Percentiles rank a stretch among this genome's conserved stretches.
Conservation (phyloP, 2,329 filamentous ascomycete genomes). For the Ilyonectria destructans region DNA sequence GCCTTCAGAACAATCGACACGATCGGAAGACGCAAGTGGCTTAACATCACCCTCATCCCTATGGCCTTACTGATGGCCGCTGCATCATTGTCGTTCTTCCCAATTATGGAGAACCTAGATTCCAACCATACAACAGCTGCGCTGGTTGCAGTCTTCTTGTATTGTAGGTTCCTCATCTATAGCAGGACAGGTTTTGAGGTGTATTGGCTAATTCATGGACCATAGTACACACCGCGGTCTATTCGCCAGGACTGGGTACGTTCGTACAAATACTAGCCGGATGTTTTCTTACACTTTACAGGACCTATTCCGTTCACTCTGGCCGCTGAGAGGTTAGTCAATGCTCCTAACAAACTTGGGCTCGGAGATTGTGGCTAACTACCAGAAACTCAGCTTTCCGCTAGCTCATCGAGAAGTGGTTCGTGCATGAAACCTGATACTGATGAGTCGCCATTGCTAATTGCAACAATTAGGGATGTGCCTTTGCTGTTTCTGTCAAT, state of each 20-base stretch:
- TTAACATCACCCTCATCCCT: slow-evolving; percentile 59
- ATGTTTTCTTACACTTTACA: not conserved
- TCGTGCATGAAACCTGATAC: not conserved
- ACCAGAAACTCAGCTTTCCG: slow-evolving; percentile 55
- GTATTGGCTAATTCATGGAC: no score
- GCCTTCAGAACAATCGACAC: slow-evolving; percentile 50
- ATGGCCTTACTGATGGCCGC: slow-evolving; percentile 48
- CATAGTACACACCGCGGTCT: no score
- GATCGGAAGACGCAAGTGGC: slow-evolving; percentile 59
- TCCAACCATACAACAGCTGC: slow-evolving; percentile 22
- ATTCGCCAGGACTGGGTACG: no score
- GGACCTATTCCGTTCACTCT: slow-evolving; percentile 64
- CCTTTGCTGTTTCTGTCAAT: slow-evolving; percentile 65
- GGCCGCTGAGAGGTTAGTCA: slow-evolving; percentile 57
- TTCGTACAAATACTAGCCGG: no score
- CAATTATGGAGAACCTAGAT: slow-evolving; percentile 1
- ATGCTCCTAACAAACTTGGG: not conserved
- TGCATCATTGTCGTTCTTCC: no score
- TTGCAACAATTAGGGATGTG: slow-evolving; percentile 50
- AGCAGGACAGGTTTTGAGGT: no score
- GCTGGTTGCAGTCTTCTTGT: no score
- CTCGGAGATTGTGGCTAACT: no score
- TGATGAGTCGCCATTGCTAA: not conserved
- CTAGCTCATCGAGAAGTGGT: slow-evolving; percentile 62
- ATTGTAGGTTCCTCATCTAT: no score